These are phyloP conservation scores for Limtongozyma cylindracea DNA, from an alignment of 805 yeast genomes.

Conservation along the genomic window DNA sequence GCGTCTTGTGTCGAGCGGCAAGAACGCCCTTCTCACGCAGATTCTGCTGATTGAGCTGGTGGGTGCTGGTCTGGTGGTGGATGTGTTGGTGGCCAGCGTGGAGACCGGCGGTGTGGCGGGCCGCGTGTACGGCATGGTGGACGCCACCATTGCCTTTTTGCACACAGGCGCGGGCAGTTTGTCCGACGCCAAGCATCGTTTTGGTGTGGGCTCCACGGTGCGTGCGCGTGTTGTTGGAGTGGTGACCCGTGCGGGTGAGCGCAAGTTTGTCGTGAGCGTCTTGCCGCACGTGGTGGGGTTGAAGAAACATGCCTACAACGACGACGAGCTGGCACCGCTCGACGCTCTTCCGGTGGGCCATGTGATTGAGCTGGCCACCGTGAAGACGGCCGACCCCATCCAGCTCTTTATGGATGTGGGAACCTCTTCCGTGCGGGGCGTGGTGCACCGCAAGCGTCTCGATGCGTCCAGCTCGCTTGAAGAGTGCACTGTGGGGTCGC, in stretches of 20 bases:
- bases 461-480: constrained; percentile 19
- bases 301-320: constrained; percentile 4
- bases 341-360: constrained; percentile 69
- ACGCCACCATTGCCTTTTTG: constrained; percentile 42
- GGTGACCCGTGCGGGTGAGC: constrained; percentile 19
- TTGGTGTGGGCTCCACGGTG: constrained; percentile 37
- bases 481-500: constrained; percentile 33
- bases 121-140: constrained; percentile 49
- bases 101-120: constrained; percentile 41
- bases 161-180: constrained; percentile 28
- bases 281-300: constrained; percentile 24
- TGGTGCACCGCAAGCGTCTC: constrained; percentile 54
- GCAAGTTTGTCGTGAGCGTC: constrained; percentile 37
- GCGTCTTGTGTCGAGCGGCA: too few relatives aligned
- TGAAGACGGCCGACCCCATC: constrained; percentile 33
- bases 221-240: constrained; percentile 51
- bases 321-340: too few relatives aligned
- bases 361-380: constrained; percentile 26
- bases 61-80: constrained; percentile 63
- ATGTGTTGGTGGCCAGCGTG: constrained; percentile 41
- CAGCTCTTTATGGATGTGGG: constrained; percentile 28
- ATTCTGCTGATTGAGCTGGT: too few relatives aligned
- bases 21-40: too few relatives aligned
- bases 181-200: constrained; percentile 29
- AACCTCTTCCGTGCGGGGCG: constrained; percentile 27